Evolutionary conservation across 495 filamentous ascomycete species (phyloP).

Genomic region (Neurospora sp.): DNA sequence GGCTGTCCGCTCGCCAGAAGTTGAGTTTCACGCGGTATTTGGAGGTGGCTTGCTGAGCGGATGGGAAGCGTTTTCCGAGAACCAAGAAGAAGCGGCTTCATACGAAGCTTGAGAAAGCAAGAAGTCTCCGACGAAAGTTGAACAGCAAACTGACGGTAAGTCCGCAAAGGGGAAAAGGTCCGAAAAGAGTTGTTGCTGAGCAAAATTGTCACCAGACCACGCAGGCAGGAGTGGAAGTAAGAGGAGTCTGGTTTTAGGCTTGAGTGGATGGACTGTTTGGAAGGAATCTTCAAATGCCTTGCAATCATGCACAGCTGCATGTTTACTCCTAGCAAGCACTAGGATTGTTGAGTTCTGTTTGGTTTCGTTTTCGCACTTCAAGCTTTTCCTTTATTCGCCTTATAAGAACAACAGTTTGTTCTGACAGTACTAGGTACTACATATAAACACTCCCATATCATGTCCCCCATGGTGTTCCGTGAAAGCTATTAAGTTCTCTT

Average conservation of each 20-base stretch:
- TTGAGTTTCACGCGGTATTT: not conserved
- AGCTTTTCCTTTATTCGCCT: not conserved
- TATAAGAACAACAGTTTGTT: not conserved
- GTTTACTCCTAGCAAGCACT: not conserved
- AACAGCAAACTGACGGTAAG: not conserved
- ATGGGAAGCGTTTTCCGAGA: not conserved
- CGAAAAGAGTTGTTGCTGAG: not conserved
- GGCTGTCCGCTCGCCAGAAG: not conserved
- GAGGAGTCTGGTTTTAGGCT: not conserved
- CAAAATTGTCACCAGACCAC: not conserved
- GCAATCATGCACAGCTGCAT: not conserved
- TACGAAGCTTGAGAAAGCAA: not conserved
- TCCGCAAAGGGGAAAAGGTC: not conserved
- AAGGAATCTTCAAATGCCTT: not conserved
- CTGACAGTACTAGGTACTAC: not conserved
- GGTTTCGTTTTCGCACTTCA: not conserved
- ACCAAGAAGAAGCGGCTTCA: not conserved
- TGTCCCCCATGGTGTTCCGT: not conserved
- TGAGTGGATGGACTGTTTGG: not conserved
- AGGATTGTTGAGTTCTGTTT: not conserved
- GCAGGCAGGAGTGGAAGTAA: not conserved
- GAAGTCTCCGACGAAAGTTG: not conserved
- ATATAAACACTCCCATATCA: not conserved
- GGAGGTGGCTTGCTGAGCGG: not conserved
- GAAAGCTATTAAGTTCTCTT: not conserved